Evolutionary conservation across 2,329 filamentous ascomycete genomes (phyloP), one percentile per base, ranked within the genome.

Genomic region (Fusarium cicatricum): DNA sequence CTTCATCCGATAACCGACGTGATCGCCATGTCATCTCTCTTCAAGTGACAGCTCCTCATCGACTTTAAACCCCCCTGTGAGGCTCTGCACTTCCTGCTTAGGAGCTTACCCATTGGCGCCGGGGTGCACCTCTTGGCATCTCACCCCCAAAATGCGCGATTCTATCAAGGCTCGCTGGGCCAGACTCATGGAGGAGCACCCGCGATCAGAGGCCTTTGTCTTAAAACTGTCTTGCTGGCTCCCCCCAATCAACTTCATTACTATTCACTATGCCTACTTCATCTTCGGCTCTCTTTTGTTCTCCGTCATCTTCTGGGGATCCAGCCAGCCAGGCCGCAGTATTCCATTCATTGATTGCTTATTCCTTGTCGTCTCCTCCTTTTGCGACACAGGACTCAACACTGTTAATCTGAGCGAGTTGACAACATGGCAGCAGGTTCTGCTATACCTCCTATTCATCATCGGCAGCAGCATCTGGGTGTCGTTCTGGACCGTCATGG

Each of bases 221-320:
- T 36, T 38, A 9, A 33, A 41, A 11, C 16, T 52, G 15, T 45
- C 47, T 17, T 38, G 29, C 19, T 34, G 53, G 33, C 40, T 78
- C 9, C 80, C 79, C 10, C 75, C 78, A 5, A 71, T 85, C 56
- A 87, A 87, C 63, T 89, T 85, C 70, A 82, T 88, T 65, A 85
- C 83, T 2, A 65, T 90, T 6, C 88, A 90, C 69, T 89, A 90
- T 73, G 70, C 79, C 44, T 90, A 90, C 73, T 90, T 90, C 70
- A 77, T 88, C 56, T 55, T 74, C 11, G 81, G 81, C 7, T 80
- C 78, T 45, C 68, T 90, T 6, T 26, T 88, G 16, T 78, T 77
- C 45, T 86, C 86, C 12, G 61, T 84, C 52, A 80, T 90, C 45
- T 87, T 90, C 66, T 90, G 82, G 80, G 80, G 77, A 9, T 77